These are phyloP conservation scores for Wilcoxina mikolae DNA, from an alignment of 495 filamentous ascomycete genomes.

Conservation along the genomic window DNA sequence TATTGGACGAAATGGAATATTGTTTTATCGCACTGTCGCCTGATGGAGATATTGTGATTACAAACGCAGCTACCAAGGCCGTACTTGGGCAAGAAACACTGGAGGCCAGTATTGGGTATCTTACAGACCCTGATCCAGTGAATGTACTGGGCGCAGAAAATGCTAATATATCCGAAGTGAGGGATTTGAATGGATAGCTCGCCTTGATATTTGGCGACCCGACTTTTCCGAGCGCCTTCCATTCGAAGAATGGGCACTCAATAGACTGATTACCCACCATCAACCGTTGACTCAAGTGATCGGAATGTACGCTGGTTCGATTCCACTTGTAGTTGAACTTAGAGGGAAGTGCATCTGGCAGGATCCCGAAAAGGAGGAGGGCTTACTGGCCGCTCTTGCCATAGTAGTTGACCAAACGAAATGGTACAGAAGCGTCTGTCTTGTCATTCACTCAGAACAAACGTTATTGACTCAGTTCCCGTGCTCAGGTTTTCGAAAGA, in stretches of 20 bases:
- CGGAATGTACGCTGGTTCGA: slow-evolving; percentile 8
- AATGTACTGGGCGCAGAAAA: neutral
- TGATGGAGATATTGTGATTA: slow-evolving; percentile 23
- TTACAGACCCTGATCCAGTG: neutral
- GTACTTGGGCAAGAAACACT: slow-evolving; percentile 14
- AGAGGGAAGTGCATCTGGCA: slow-evolving; percentile 17
- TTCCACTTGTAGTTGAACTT: slow-evolving; percentile 14
- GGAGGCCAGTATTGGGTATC: slow-evolving; percentile 17
- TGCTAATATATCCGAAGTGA: slow-evolving; percentile 7
- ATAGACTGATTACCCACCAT: slow-evolving; percentile 14
- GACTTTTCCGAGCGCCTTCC: slow-evolving; percentile 24
- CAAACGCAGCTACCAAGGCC: slow-evolving; percentile 19
- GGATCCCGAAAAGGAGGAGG: slow-evolving; percentile 14
- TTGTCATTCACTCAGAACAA: no score
- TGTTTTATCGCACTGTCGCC: slow-evolving; percentile 20
- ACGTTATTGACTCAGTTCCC: no score
- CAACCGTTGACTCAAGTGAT: slow-evolving; percentile 10
- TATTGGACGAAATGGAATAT: slow-evolving; percentile 26
- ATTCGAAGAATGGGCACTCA: slow-evolving; percentile 23
- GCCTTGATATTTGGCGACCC: slow-evolving; percentile 21
- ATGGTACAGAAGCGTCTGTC: no score
- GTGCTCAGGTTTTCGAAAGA: slow-evolving; percentile 13
- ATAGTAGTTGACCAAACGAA: slow-evolving; percentile 23
- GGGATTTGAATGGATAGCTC: slow-evolving; percentile 20
- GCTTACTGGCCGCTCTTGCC: slow-evolving; percentile 14